Percentiles rank a stretch among this genome's conserved stretches.
These are phyloP conservation scores for Geotrichum bryndzae DNA, from an alignment of 1,139 yeast species.

Conservation along the genomic window DNA sequence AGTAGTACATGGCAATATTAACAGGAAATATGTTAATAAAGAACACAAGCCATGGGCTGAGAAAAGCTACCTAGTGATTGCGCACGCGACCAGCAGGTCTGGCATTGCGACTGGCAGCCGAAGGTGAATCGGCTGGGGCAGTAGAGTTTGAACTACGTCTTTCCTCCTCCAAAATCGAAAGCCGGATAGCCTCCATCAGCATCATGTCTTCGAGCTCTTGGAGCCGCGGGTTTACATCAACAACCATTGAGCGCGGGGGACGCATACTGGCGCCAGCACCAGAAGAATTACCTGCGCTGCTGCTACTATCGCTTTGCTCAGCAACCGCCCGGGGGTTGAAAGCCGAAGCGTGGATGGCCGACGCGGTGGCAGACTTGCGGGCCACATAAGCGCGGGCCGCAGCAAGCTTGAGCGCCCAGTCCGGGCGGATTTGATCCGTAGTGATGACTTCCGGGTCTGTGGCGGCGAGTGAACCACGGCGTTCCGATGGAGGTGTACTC, in stretches of 20 bases:
- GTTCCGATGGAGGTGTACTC: background rate
- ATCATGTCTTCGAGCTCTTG: slow-evolving; percentile 57
- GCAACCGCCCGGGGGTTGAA: slow-evolving; percentile 39
- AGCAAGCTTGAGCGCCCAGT: slow-evolving; percentile 73
- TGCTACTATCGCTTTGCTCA: background rate
- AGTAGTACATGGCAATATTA: too few relatives aligned
- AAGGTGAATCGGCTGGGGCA: background rate
- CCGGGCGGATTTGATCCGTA: slow-evolving; percentile 80
- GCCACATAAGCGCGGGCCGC: slow-evolving; percentile 74
- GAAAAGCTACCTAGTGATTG: background rate
- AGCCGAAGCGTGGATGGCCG: slow-evolving; percentile 86
- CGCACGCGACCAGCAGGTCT: background rate
- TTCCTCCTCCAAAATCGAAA: slow-evolving; percentile 67
- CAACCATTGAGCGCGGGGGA: slow-evolving; percentile 13
- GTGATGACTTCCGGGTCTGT: slow-evolving; percentile 54
- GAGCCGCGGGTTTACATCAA: slow-evolving; percentile 6
- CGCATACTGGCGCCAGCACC: slow-evolving; percentile 1
- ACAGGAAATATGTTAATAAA: background rate
- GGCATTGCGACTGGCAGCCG: background rate
- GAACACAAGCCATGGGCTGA: background rate
- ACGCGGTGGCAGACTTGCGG: slow-evolving; percentile 86
- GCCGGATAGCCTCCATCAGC: slow-evolving; percentile 77
- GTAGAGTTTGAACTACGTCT: background rate
- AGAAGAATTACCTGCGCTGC: background rate
- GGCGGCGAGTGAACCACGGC: slow-evolving; percentile 27